A percentile compares a stretch with the other conserved stretches of the same genome.
phyloP scores from a whole-genome alignment of 441 rosid genomes.

The Geranium incanum region DNA sequence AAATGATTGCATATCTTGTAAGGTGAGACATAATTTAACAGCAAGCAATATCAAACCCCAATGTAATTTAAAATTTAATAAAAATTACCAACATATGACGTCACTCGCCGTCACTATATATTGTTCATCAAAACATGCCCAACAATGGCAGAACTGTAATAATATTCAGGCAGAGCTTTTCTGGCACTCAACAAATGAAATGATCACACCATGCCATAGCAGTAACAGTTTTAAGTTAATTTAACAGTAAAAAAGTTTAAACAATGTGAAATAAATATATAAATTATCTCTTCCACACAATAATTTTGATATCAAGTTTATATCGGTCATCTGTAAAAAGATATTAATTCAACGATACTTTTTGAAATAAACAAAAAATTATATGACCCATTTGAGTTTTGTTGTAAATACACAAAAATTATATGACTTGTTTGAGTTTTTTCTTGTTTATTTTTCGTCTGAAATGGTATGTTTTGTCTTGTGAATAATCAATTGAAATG shows the following conservation, averaged over 20 bases:
- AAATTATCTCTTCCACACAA: no score
- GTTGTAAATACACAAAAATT: no score
- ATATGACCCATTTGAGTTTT: no score
- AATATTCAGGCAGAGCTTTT: neutral
- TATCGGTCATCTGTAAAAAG: no score
- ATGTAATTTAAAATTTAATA: neutral
- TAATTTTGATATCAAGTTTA: no score
- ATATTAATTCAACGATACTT: no score
- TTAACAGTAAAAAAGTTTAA: neutral
- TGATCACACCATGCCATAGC: neutral
- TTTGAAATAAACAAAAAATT: no score
- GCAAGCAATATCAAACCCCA: neutral
- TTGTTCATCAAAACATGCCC: neutral
- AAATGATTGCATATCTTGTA: neutral
- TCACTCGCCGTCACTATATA: neutral
- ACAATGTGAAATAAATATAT: no score
- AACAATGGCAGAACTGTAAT: neutral
- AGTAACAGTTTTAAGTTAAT: neutral
- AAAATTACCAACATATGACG: neutral
- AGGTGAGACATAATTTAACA: neutral
- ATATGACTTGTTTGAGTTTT: no score
- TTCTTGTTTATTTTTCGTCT: no score
- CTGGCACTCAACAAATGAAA: neutral
- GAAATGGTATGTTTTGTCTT: no score
- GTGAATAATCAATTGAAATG: neutral